A percentile compares a stretch with the other conserved stretches of the same genome.
phyloP scores from a whole-genome alignment of 108 stramenopile species.

The Stephanodiscus minutulus region DNA sequence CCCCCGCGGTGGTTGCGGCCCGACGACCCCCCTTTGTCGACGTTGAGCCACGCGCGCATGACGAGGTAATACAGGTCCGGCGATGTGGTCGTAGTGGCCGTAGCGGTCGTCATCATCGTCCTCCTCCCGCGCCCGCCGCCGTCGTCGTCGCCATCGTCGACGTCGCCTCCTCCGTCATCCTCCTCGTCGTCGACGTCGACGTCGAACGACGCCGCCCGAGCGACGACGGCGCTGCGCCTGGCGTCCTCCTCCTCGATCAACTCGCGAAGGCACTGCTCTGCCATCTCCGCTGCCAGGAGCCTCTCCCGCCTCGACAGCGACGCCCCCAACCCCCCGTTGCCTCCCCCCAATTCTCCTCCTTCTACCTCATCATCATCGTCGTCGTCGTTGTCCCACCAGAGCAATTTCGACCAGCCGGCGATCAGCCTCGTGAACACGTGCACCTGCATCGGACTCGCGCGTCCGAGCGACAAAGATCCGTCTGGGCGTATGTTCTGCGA shows the following conservation, averaged over 20 bases:
- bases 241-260: slow-evolving; percentile 23
- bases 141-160: background rate
- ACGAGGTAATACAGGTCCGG: slow-evolving; percentile 37
- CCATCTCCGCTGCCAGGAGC: slow-evolving; percentile 38
- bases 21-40: too few species aligned
- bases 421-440: slow-evolving; percentile 26
- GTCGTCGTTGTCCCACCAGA: background rate
- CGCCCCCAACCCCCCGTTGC: background rate
- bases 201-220: too few species aligned
- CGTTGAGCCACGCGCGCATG: slow-evolving; percentile 29
- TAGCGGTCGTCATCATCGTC: background rate
- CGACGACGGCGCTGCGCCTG: background rate
- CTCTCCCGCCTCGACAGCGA: slow-evolving; percentile 13
- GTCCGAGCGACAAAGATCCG: background rate
- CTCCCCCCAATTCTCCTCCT: background rate
- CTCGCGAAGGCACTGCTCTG: slow-evolving; percentile 33
- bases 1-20: too few species aligned
- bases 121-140: background rate
- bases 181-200: background rate
- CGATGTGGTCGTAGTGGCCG: too few species aligned
- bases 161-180: too few species aligned
- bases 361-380: background rate
- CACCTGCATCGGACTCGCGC: slow-evolving; percentile 15
- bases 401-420: slow-evolving; percentile 32
- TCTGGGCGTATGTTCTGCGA: slow-evolving; percentile 14